Evolutionary conservation across 768 basidiomycete species (phyloP).

Genomic region (Tylopilus plumbeoviolaceoides): DNA sequence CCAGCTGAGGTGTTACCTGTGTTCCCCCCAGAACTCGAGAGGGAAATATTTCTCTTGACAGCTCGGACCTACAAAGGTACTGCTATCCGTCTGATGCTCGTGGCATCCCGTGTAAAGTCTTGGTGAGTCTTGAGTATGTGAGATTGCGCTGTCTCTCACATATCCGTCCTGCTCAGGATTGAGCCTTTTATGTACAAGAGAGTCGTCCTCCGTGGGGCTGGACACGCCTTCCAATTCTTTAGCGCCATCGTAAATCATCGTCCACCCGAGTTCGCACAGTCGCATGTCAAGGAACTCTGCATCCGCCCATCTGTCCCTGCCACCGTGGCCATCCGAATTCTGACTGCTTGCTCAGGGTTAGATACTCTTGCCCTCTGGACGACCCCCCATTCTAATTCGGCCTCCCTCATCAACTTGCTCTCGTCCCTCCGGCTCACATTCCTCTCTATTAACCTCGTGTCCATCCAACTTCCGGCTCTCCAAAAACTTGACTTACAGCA

Average conservation of each 20-base stretch:
- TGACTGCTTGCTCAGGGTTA: slow-evolving; percentile 10
- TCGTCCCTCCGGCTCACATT: slow-evolving; percentile 12
- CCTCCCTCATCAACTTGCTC: background rate
- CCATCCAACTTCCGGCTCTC: background rate
- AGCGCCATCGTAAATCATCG: slow-evolving; percentile 2
- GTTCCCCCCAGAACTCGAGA: slow-evolving; percentile 20
- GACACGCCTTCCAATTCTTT: slow-evolving; percentile 12
- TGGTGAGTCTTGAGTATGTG: slow-evolving; percentile 10
- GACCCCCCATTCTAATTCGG: background rate
- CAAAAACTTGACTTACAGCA: background rate
- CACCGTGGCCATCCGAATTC: background rate
- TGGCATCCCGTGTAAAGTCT: slow-evolving; percentile 12
- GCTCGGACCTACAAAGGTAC: slow-evolving; percentile 8
- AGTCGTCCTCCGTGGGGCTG: slow-evolving; percentile 7
- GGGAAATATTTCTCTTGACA: slow-evolving; percentile 15
- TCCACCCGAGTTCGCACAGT: slow-evolving; percentile 5
- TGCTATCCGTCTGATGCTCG: slow-evolving; percentile 12
- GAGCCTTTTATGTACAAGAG: slow-evolving; percentile 20
- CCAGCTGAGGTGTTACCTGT: background rate
- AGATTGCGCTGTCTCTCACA: background rate
- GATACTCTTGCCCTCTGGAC: slow-evolving; percentile 18
- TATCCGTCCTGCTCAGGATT: slow-evolving; percentile 9
- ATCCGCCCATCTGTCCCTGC: slow-evolving; percentile 12
- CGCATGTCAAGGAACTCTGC: slow-evolving; percentile 16
- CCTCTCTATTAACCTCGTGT: slow-evolving; percentile 15